Conservation (phyloP, 2,329 filamentous ascomycete species). For the Penicillium sp. region DNA sequence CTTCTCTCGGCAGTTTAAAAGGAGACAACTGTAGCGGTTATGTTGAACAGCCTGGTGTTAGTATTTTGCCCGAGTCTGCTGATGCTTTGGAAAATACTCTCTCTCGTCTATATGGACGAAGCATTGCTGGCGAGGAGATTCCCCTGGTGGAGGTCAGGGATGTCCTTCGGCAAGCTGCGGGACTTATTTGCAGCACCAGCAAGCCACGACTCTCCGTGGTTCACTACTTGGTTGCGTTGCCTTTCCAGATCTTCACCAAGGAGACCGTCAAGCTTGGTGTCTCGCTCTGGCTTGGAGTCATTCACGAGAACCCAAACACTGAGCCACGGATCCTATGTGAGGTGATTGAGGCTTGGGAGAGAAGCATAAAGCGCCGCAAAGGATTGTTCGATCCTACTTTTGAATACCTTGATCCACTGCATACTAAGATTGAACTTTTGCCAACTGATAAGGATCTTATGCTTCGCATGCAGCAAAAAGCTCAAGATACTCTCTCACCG, state of each 20-base stretch:
- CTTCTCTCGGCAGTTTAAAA: slow-evolving; percentile 35
- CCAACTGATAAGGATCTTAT: slow-evolving; percentile 79
- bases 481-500: slow-evolving; percentile 80
- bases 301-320: slow-evolving; percentile 89
- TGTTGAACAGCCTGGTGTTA: slow-evolving; percentile 3
- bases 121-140: slow-evolving; percentile 66
- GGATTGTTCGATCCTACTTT: slow-evolving; percentile 78
- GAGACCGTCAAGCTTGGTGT: slow-evolving; percentile 94
- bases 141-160: slow-evolving; percentile 74
- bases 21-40: slow-evolving; percentile 2
- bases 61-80: slow-evolving; percentile 26
- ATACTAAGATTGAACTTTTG: slow-evolving; percentile 85
- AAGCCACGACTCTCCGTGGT: slow-evolving; percentile 75
- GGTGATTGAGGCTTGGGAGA: slow-evolving; percentile 88
- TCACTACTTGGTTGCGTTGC: slow-evolving; percentile 85
- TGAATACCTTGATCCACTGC: slow-evolving; percentile 80
- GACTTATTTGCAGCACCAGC: slow-evolving; percentile 75
- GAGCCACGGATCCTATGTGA: slow-evolving; percentile 82
- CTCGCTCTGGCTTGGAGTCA: slow-evolving; percentile 93
- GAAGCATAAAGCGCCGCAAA: slow-evolving; percentile 70
- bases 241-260: slow-evolving; percentile 89
- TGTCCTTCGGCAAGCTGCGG: slow-evolving; percentile 78
- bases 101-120: slow-evolving; percentile 68
- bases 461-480: slow-evolving; percentile 70
- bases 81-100: slow-evolving; percentile 59